A percentile compares a stretch with the other conserved stretches of the same genome.
Conservation (phyloP, 495 filamentous ascomycete genomes). For the Aspergillus affinis region DNA sequence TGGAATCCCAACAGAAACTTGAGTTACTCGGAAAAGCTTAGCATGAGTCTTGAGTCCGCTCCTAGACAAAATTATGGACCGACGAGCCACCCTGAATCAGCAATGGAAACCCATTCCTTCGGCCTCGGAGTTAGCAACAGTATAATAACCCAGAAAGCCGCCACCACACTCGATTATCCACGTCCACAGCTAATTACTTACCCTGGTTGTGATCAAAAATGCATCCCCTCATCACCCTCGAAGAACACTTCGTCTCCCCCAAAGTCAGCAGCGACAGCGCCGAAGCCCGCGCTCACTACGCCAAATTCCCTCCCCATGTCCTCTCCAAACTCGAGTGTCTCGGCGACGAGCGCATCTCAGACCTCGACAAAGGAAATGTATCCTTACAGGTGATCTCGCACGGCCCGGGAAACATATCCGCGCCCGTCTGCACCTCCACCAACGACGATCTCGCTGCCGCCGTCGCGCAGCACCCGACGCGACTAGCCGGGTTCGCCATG, state of each 20-base stretch:
- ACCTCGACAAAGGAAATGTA: constrained; percentile 53
- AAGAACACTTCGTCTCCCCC: constrained; percentile 58
- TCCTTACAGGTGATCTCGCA: constrained; percentile 59
- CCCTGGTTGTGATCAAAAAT: constrained; percentile 5
- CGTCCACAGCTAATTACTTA: neutral
- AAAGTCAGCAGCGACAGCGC: constrained; percentile 21
- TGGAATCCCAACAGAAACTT: too few relatives aligned
- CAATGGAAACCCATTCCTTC: neutral
- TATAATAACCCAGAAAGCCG: neutral
- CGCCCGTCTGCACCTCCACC: constrained; percentile 36
- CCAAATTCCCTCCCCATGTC: constrained; percentile 23
- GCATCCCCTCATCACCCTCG: constrained; percentile 52
- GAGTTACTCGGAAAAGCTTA: too few relatives aligned
- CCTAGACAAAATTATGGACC: too few relatives aligned
- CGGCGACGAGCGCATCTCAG: constrained; percentile 41
- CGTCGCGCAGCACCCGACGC: constrained; percentile 40
- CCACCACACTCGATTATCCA: too few relatives aligned
- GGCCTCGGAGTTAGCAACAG: neutral
- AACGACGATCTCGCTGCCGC: constrained; percentile 56
- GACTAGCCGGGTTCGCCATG: constrained; percentile 55
- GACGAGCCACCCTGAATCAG: too few relatives aligned
- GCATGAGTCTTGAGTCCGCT: too few relatives aligned
- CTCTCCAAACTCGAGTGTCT: constrained; percentile 38
- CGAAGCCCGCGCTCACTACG: constrained; percentile 13
- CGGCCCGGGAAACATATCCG: constrained; percentile 30